A percentile compares a stretch with the other conserved stretches of the same genome.
phyloP scores from a whole-genome alignment of 768 basidiomycete genomes.

The Hypholoma fasciculare region DNA sequence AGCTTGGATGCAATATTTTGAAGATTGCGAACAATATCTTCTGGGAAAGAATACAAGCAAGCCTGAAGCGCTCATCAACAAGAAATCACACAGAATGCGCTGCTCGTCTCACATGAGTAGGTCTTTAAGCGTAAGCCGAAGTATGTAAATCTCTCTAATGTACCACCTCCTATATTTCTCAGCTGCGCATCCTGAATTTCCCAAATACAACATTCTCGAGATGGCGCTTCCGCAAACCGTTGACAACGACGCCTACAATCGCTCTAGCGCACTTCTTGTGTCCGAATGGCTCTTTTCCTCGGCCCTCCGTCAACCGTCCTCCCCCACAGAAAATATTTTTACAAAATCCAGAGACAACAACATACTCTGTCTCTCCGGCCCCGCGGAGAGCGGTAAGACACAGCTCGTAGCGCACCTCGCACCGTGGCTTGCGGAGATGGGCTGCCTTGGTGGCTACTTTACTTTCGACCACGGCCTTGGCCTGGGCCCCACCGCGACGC shows the following conservation, averaged over 20 bases:
- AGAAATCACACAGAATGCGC: constrained; percentile 11
- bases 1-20: constrained; percentile 18
- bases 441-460: constrained; percentile 22
- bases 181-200: constrained; percentile 15
- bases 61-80: constrained; percentile 8
- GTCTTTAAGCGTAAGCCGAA: background rate
- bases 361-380: constrained; percentile 16
- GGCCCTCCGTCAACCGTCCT: background rate
- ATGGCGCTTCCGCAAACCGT: constrained; percentile 17
- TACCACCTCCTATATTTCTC: background rate
- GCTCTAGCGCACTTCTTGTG: constrained; percentile 14
- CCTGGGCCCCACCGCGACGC: constrained; percentile 2
- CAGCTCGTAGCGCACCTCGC: constrained; percentile 15
- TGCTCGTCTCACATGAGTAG: constrained; percentile 17
- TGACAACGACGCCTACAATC: constrained; percentile 3
- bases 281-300: constrained; percentile 20
- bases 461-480: constrained; percentile 11
- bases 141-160: background rate
- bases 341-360: constrained; percentile 5
- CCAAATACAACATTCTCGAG: constrained; percentile 11
- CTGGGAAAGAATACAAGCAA: constrained; percentile 7
- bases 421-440: constrained; percentile 17
- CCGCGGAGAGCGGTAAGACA: constrained; percentile 12
- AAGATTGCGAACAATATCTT: constrained; percentile 12
- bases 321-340: background rate